Base-by-base conservation (phyloP, 2,329 filamentous ascomycete species). In the Aspergillus pseudoviridinutans region DNA sequence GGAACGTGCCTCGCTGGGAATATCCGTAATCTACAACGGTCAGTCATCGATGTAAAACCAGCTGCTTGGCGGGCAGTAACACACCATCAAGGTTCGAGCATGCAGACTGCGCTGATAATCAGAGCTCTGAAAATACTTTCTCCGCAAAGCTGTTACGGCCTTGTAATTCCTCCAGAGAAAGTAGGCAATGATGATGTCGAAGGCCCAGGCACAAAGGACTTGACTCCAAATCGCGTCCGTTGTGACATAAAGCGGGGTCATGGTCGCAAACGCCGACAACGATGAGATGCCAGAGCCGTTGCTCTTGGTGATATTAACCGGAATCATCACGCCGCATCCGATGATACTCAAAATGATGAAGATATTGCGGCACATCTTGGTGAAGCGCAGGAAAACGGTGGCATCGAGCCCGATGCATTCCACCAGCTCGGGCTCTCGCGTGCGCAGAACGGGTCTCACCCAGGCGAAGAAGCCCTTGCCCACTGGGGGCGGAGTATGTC, bases 151-250 rank as follows among this genome's bases (percentile, higher is more conserved):
- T 17, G 86, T 75, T 22, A 99, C 82, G 50, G 85, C 87, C 32
- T 83, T 82, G 73, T 97, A 97, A 68, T 96, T 97, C 78, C 83
- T 88, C 92, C 92, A 99, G 28, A 99, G 77, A 65, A 95, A 96
- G 54, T 82, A 87, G 57, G 84, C 87, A 14, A 97, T 82, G 22
- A 91, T 82, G n/a, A 87, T 71, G 71, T 93, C 87, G 70, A 92
- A 90, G 0, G 86, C 61, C 78, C 83, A 88, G 4, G 84, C 82
- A 53, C 81, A 76, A 3, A 80, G 73, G 4, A 87, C 82, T 64
- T 85, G 83, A 47, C 80, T 80, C 85, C 85, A 88, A 46, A 84
- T 79, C 0, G 78, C 74, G 0, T 72, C 67, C 28, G 74, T 75
- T 14, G 60, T 70, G 58, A 84, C 74, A 71, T 77, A 79, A 66